Evolutionary conservation across 2,329 filamentous ascomycete species (phyloP).

Genomic region (Penicillium digitatum): DNA sequence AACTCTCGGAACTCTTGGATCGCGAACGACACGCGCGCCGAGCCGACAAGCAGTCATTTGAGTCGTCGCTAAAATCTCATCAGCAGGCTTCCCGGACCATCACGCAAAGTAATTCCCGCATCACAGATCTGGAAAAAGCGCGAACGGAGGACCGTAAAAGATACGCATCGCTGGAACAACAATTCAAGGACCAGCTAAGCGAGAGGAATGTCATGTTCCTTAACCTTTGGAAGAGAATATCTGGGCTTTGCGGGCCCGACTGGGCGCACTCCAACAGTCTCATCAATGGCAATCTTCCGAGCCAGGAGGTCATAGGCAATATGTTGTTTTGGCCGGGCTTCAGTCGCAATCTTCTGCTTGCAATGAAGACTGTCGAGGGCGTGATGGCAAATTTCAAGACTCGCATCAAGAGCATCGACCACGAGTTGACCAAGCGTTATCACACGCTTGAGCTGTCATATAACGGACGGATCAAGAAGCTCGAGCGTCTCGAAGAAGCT

Average conservation of each 20-base stretch:
- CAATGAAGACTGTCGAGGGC: constrained; percentile 80
- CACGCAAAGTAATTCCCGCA: constrained; percentile 76
- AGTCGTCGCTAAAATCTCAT: constrained; percentile 81
- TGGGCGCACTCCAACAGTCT: constrained; percentile 88
- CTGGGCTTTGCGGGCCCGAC: constrained; percentile 78
- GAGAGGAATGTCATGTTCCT: constrained; percentile 88
- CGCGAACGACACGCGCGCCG: constrained; percentile 82
- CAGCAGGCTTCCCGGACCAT: constrained; percentile 83
- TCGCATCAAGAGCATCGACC: constrained; percentile 79
- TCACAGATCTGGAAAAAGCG: constrained; percentile 78
- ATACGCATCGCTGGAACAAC: constrained; percentile 69
- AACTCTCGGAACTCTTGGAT: constrained; percentile 81
- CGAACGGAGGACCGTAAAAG: constrained; percentile 74
- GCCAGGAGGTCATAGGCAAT: constrained; percentile 77
- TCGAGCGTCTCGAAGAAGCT: constrained; percentile 80
- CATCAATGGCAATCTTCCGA: constrained; percentile 81
- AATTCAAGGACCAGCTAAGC: constrained; percentile 78
- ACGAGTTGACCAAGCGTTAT: constrained; percentile 86
- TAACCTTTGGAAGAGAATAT: constrained; percentile 84
- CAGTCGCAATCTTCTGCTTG: constrained; percentile 80
- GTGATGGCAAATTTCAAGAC: constrained; percentile 73
- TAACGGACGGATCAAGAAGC: constrained; percentile 73
- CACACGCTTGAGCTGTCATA: constrained; percentile 77
- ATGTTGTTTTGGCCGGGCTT: constrained; percentile 75
- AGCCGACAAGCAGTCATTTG: constrained; percentile 81